These are phyloP conservation scores for Penicillium nucicola DNA, from an alignment of 495 filamentous ascomycete genomes.

Conservation along the genomic window DNA sequence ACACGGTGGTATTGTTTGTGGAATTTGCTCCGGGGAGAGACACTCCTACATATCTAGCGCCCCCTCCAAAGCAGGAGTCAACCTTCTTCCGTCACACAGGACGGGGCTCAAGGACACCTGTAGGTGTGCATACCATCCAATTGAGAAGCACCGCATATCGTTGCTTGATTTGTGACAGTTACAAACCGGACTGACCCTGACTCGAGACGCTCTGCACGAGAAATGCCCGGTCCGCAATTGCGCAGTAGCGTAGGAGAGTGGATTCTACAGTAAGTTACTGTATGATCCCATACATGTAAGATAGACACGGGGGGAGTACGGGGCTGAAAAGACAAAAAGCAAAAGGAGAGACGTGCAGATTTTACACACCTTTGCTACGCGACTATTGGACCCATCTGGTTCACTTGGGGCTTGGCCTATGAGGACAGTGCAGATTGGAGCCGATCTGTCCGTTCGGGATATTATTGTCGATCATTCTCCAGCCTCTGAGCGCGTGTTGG, in stretches of 20 bases:
- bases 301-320: not conserved
- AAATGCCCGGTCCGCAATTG: slow-evolving; percentile 2
- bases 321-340: not conserved
- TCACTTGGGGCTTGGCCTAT: slow-evolving; percentile 10
- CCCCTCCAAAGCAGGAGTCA: not conserved
- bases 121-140: slow-evolving; percentile 12
- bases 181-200: slow-evolving; percentile 13
- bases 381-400: slow-evolving; percentile 11
- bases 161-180: slow-evolving; percentile 8
- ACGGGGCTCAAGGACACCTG: not conserved
- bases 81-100: slow-evolving; percentile 5
- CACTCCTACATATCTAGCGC: not conserved
- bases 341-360: slow-evolving; percentile 4
- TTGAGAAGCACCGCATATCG: slow-evolving; percentile 3
- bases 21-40: not conserved
- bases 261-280: too few species aligned
- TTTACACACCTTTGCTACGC: slow-evolving; percentile 2
- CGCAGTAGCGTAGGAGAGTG: not conserved
- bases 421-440: not conserved
- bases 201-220: slow-evolving; percentile 1
- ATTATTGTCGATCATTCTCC: slow-evolving; percentile 22
- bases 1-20: not conserved
- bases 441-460: slow-evolving; percentile 12
- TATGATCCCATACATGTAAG: not conserved
- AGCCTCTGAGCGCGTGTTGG: not conserved